Evolutionary conservation across 2,329 filamentous ascomycete species (phyloP), one percentile per base, ranked within the genome.

Genomic region (Pseudophaeomoniella oleicola): DNA sequence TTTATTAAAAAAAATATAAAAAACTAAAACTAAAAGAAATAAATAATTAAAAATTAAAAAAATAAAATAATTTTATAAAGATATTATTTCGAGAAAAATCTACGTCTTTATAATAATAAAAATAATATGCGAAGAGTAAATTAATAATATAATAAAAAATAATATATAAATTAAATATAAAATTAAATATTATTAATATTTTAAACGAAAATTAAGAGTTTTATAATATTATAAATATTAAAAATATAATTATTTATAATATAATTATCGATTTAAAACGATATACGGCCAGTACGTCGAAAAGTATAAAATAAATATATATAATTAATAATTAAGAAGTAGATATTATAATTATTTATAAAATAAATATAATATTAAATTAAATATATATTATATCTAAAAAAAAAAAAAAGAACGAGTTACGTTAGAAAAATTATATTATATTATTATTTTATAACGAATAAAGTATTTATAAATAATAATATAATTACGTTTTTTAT

Each of bases 241-340:
- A 15, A 32, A 16, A 37, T 32, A 35, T 3, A 10, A 31, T 35
- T 32, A 14, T 10, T 32, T 15, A 34, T 31, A 9, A 6, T 29
- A 29, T 29, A 10, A 10, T n/a, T n/a, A n/a, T n/a, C n/a, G n/a
- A n/a, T n/a, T n/a, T n/a, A n/a, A n/a, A n/a, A n/a, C n/a, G n/a
- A 10, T 29, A 29, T 29, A 37, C 14, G 16, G 31, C 4, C 13
- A 17, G 16, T 19, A 32, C 31, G 15, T 34, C 5, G 5, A 37
- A 16, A 32, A 32, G 22, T 13, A 11, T 34, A 16, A 36, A 31
- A 32, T 18, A 15, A 19, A 40, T 32, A 31, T 40, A 14, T 4
- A 32, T 19, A 19, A 31, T 3, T 17, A 13, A 5, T 13, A 5
- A 13, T 19, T 11, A 5, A 19, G 13, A 33, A 10, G 9, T 36